phyloP scores from a whole-genome alignment of 805 yeast genomes.

The Teunomyces panamensis region DNA sequence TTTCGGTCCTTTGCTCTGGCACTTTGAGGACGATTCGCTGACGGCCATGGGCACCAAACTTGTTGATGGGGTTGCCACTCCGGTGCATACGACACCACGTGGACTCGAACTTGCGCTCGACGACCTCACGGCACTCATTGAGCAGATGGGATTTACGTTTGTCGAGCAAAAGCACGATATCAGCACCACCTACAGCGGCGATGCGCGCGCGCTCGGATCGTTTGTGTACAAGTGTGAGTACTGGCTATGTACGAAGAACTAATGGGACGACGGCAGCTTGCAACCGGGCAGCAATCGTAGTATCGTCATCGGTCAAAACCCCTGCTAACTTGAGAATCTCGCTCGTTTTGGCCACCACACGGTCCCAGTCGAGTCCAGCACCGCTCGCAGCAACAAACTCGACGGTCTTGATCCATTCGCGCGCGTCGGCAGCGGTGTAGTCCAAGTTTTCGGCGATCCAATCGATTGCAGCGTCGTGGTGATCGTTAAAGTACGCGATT shows the following conservation, averaged over 20 bases:
- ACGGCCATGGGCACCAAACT: constrained; percentile 16
- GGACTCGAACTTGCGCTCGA: constrained; percentile 62
- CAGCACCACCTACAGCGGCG: constrained; percentile 53
- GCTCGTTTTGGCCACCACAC: constrained; percentile 54
- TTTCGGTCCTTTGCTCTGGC: constrained; percentile 73
- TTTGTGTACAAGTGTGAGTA: constrained; percentile 62
- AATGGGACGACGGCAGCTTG: constrained; percentile 2
- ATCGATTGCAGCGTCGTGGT: constrained; percentile 63
- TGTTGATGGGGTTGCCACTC: constrained; percentile 17
- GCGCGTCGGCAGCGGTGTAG: constrained; percentile 73
- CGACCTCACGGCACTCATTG: constrained; percentile 48
- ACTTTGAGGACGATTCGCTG: constrained; percentile 53
- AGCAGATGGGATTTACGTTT: constrained; percentile 51
- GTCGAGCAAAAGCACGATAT: constrained; percentile 42
- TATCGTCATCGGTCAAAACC: constrained; percentile 41
- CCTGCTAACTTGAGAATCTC: constrained; percentile 61
- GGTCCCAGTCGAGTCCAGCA: constrained; percentile 48
- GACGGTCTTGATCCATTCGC: constrained; percentile 80
- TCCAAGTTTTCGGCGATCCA: constrained; percentile 68
- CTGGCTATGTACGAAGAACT: constrained; percentile 55
- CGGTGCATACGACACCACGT: constrained; percentile 33
- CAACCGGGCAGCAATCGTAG: constrained; percentile 25
- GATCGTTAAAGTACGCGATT: constrained; percentile 55
- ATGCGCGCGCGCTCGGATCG: constrained; percentile 47
- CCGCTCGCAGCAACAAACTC: constrained; percentile 41